A percentile compares a stretch with the other conserved stretches of the same genome.
These are phyloP conservation scores for Stellera chamaejasme DNA, from an alignment of 345 rosid genomes.

Conservation along the genomic window DNA sequence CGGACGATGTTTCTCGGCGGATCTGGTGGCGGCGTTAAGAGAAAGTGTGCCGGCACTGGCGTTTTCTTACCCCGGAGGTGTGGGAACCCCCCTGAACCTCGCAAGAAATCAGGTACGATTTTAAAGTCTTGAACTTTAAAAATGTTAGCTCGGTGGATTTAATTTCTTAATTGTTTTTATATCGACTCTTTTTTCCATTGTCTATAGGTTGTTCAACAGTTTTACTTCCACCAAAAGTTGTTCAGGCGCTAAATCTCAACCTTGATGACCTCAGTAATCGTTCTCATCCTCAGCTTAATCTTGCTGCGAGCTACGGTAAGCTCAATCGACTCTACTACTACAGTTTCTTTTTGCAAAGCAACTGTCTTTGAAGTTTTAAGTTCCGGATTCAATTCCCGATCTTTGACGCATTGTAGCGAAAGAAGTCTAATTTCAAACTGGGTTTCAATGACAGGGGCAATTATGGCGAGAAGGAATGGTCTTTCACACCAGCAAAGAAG, in stretches of 20 bases:
- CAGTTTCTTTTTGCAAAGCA: too few species aligned
- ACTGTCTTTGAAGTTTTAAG: too few species aligned
- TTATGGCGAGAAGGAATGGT: conserved; percentile 34
- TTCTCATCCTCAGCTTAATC: conserved; percentile 20
- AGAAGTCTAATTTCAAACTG: too few species aligned
- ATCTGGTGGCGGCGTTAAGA: conserved; percentile 24
- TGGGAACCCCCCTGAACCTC: conserved; percentile 32
- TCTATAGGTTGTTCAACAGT: conserved; percentile 31
- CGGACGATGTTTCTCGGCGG: conserved; percentile 26
- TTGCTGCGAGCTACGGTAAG: conserved; percentile 28
- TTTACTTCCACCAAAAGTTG: conserved; percentile 37
- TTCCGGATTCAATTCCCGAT: too few species aligned
- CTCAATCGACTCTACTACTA: too few species aligned
- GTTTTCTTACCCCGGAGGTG: conserved; percentile 72
- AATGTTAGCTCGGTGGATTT: background rate
- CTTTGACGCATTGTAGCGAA: background rate
- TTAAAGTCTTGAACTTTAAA: too few species aligned
- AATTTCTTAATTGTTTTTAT: background rate
- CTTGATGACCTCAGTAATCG: conserved; percentile 16
- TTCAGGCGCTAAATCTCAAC: conserved; percentile 43
- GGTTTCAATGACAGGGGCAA: conserved; percentile 20
- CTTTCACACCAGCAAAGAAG: conserved; percentile 20
- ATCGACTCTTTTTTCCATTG: background rate
- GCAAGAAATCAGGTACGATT: conserved; percentile 50
- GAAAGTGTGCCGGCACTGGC: conserved; percentile 62